Percentiles rank a stretch among this genome's conserved stretches.
These are phyloP conservation scores for Candida easanensis DNA, from an alignment of 805 yeast species.

Conservation along the genomic window DNA sequence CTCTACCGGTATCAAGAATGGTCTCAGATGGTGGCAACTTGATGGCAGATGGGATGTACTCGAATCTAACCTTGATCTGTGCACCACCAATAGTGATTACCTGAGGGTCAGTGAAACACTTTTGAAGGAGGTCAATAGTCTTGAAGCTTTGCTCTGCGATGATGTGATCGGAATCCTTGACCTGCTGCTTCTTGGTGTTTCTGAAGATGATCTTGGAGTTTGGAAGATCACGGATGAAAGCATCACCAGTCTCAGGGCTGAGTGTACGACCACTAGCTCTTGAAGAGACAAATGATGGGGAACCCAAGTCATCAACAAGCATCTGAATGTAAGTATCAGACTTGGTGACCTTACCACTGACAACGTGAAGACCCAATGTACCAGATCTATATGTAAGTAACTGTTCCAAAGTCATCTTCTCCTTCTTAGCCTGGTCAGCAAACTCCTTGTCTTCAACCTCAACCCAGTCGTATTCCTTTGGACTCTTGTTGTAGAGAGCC, in stretches of 20 bases:
- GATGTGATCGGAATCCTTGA: conserved; percentile 46
- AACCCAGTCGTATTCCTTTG: conserved; percentile 65
- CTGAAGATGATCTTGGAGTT: conserved; percentile 58
- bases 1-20: conserved; percentile 63
- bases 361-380: conserved; percentile 51
- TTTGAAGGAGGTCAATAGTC: conserved; percentile 53
- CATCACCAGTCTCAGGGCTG: conserved; percentile 48
- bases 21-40: conserved; percentile 57
- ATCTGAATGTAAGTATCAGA: conserved; percentile 53
- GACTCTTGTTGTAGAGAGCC: conserved; percentile 50
- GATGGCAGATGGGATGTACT: conserved; percentile 57
- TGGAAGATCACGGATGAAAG: conserved; percentile 68
- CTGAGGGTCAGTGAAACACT: conserved; percentile 45
- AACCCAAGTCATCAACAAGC: conserved; percentile 60
- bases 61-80: conserved; percentile 46
- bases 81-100: conserved; percentile 43
- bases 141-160: conserved; percentile 46
- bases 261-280: conserved; percentile 46
- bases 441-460: conserved; percentile 41
- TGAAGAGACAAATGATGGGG: conserved; percentile 55
- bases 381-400: conserved; percentile 60
- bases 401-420: conserved; percentile 48
- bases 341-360: conserved; percentile 46
- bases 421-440: conserved; percentile 36
- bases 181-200: conserved; percentile 49